Percentiles rank a stretch among this genome's conserved stretches.
Evolutionary conservation across 345 rosid species (phyloP).

Genomic region (Physaria fendleri): DNA sequence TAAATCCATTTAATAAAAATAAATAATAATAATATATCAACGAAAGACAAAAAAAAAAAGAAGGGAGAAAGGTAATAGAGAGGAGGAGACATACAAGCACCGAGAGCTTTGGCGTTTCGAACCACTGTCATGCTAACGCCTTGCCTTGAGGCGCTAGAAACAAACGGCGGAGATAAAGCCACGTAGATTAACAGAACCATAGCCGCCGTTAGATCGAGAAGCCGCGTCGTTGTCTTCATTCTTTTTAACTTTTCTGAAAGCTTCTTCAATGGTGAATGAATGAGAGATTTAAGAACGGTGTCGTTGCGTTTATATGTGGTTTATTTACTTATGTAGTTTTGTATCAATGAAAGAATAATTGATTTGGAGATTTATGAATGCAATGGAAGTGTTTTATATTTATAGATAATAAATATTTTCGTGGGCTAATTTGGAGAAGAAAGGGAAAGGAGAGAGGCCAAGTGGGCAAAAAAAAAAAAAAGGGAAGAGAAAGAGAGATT

Average conservation of each 20-base stretch:
- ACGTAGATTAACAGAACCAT: slow-evolving; percentile 20
- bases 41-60: too few species aligned
- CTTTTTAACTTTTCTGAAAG: not conserved
- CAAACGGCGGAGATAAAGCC: slow-evolving; percentile 23
- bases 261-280: slow-evolving; percentile 10
- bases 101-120: slow-evolving; percentile 46
- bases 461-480: slow-evolving; percentile 24
- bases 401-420: not conserved
- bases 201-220: slow-evolving; percentile 9
- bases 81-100: slow-evolving; percentile 5
- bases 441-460: slow-evolving; percentile 26
- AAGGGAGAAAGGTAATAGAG: slow-evolving; percentile 13
- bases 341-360: not conserved
- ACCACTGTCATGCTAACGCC: slow-evolving; percentile 71
- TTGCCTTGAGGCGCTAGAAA: slow-evolving; percentile 25
- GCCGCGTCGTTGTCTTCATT: not conserved
- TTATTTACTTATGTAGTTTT: not conserved
- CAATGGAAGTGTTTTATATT: slow-evolving; percentile 1
- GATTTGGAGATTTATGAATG: slow-evolving; percentile 8
- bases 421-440: slow-evolving; percentile 10
- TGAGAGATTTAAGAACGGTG: not conserved
- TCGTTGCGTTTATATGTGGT: slow-evolving; percentile 1
- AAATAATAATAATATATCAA: not conserved
- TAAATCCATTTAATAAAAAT: too few species aligned
- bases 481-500: not conserved